phyloP scores from a whole-genome alignment of 176 grass and related monocot genomes.

The Guadua angustifolia region DNA sequence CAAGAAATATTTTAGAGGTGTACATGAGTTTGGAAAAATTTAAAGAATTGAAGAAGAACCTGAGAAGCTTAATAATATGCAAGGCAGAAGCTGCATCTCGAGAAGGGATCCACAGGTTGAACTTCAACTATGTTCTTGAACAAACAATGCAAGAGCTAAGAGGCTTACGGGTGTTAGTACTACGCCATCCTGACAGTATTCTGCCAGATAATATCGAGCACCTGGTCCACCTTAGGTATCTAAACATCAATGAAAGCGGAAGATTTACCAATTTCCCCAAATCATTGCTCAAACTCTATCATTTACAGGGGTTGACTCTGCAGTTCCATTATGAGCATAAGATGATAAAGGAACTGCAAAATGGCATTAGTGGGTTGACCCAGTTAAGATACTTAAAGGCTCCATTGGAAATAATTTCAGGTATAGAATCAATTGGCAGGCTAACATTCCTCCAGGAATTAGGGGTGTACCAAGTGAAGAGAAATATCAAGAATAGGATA shows the following conservation, averaged over 20 bases:
- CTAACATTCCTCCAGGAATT: constrained; percentile 30
- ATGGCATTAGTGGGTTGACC: constrained; percentile 39
- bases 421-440: constrained; percentile 32
- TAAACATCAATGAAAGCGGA: constrained; percentile 24
- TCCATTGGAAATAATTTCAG: constrained; percentile 8
- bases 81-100: background rate
- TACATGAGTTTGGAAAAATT: constrained; percentile 14
- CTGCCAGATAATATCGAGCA: constrained; percentile 36
- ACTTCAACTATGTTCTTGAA: constrained; percentile 35
- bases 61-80: constrained; percentile 55
- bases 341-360: background rate
- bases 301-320: constrained; percentile 39
- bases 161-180: constrained; percentile 43
- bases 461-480: constrained; percentile 16
- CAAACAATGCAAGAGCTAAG: constrained; percentile 24
- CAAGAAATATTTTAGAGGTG: constrained; percentile 32
- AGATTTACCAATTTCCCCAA: background rate
- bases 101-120: background rate
- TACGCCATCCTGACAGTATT: constrained; percentile 33
- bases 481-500: background rate
- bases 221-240: constrained; percentile 51
- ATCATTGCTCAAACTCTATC: constrained; percentile 53
- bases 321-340: background rate
- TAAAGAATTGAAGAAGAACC: constrained; percentile 37
- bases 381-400: constrained; percentile 43